phyloP scores from a whole-genome alignment of 306 rosid genomes.

The Glycine tomentella region DNA sequence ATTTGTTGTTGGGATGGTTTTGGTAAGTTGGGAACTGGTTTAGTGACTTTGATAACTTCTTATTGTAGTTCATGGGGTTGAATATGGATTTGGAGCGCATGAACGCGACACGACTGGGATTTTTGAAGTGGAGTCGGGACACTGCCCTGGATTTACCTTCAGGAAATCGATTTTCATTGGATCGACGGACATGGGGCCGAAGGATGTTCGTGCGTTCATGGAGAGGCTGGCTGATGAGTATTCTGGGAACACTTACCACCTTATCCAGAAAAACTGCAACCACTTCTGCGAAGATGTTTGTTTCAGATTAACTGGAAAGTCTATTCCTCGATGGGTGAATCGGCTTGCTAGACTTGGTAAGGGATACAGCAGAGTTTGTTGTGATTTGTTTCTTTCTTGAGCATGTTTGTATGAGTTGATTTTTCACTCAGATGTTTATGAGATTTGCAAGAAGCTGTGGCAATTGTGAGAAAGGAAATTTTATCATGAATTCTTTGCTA shows the following conservation, averaged over 20 bases:
- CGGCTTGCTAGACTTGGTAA: slow-evolving; percentile 94
- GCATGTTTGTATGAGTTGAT: slow-evolving; percentile 4
- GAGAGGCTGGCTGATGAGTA: slow-evolving; percentile 78
- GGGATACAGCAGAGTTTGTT: slow-evolving; percentile 12
- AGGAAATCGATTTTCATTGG: slow-evolving; percentile 85
- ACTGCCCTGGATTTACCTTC: slow-evolving; percentile 91
- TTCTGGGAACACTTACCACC: slow-evolving; percentile 85
- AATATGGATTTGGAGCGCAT: slow-evolving; percentile 97
- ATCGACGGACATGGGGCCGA: slow-evolving; percentile 70
- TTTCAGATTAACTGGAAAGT: slow-evolving; percentile 60
- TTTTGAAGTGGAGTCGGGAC: slow-evolving; percentile 85
- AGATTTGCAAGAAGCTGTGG: neutral
- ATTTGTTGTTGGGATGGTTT: neutral
- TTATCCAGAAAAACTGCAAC: slow-evolving; percentile 89
- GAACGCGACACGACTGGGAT: slow-evolving; percentile 79
- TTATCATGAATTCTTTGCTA: neutral
- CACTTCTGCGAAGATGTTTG: slow-evolving; percentile 86
- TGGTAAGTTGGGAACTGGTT: neutral
- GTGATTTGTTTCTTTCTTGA: slow-evolving; percentile 22
- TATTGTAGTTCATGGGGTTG: slow-evolving; percentile 79
- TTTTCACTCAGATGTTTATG: slow-evolving; percentile 17
- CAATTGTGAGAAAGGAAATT: neutral
- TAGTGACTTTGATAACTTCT: slow-evolving; percentile 20
- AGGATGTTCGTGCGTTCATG: slow-evolving; percentile 71
- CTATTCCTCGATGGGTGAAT: slow-evolving; percentile 93